Evolutionary conservation across 345 rosid genomes (phyloP).

Genomic region (Syzygium aromaticum): DNA sequence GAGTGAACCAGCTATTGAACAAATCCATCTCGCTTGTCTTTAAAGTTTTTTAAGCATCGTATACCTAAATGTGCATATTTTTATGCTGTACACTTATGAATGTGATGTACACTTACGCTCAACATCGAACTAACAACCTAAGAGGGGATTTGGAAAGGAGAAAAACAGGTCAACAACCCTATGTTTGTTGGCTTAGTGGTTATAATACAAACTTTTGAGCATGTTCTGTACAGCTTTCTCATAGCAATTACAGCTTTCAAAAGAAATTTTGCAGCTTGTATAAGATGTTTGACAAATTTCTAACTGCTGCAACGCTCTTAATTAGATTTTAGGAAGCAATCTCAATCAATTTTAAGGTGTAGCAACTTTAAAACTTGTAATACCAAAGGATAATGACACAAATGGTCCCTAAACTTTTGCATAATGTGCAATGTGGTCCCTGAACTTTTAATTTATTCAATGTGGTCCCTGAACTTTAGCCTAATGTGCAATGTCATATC

Average conservation of each 20-base stretch:
- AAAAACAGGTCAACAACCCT: not conserved
- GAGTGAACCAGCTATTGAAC: not conserved
- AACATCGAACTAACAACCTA: not conserved
- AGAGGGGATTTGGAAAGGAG: not conserved
- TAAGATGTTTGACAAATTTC: not conserved
- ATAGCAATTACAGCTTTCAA: not conserved
- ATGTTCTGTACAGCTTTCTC: not conserved
- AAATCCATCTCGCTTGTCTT: not conserved
- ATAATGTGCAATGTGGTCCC: too few relatives aligned
- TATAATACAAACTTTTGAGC: not conserved
- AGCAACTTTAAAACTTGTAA: not conserved
- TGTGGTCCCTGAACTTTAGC: too few relatives aligned
- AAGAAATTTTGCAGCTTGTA: not conserved
- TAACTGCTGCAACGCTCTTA: not conserved
- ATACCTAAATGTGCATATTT: not conserved
- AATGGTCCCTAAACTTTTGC: too few relatives aligned
- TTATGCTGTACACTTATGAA: not conserved
- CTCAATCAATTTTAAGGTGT: not conserved
- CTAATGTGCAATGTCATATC: too few relatives aligned
- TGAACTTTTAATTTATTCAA: too few relatives aligned
- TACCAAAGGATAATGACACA: too few relatives aligned
- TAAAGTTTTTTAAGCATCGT: not conserved
- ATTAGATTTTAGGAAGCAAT: not conserved
- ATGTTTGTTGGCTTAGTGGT: not conserved
- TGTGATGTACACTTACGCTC: not conserved